Base-by-base conservation (phyloP, 805 yeast genomes). In the Jamesozyma hellenica region DNA sequence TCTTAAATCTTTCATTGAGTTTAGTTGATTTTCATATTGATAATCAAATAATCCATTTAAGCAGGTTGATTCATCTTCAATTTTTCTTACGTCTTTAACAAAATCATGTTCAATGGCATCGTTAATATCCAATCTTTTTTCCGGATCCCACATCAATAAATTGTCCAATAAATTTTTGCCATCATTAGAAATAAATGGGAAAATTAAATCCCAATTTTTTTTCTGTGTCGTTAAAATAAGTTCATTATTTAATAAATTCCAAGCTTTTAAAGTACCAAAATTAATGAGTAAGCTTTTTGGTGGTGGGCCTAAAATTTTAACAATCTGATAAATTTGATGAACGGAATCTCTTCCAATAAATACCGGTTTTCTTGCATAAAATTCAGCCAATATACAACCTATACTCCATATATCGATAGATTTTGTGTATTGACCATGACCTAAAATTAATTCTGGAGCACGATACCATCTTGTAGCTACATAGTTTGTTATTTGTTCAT, bases 391-490 rank as follows among this genome's bases (percentile, higher is more conserved):
- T 9, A 88, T 86, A 54, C 96, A 88, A 1, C 96, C 97, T 9
- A 80, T 75, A 0, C 96, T 87, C 97, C 97, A 88, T 67, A 88
- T 68, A 58, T 88, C 97, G 35, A 88, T 81, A 2, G 75, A 68
- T 42, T 81, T 81, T 3, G 77, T 71, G 53, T 85, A 85, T 14
- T 49, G 52, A 38, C 67, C 70, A 41, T 72, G 68, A 10, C 82
- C 71, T 27, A 87, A 60, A 33, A 88, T 74, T 35, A 88, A 67
- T 53, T 88, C 97, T 0, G 97, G 97, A 0, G 96, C 96, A 34
- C 97, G 68, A 53, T 88, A 88, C 95, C 96, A 88, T 42, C 96
- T 65, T 0, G 96, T 88, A 0, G 96, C 96, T 18, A 88, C 96
- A 55, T 88, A 88, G 49, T 77, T 79, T 10, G 94, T 83, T 21